Percentiles rank a stretch among this genome's conserved stretches.
Evolutionary conservation across 1,284 basidiomycete genomes (phyloP).

Genomic region (Vanrija sp.): DNA sequence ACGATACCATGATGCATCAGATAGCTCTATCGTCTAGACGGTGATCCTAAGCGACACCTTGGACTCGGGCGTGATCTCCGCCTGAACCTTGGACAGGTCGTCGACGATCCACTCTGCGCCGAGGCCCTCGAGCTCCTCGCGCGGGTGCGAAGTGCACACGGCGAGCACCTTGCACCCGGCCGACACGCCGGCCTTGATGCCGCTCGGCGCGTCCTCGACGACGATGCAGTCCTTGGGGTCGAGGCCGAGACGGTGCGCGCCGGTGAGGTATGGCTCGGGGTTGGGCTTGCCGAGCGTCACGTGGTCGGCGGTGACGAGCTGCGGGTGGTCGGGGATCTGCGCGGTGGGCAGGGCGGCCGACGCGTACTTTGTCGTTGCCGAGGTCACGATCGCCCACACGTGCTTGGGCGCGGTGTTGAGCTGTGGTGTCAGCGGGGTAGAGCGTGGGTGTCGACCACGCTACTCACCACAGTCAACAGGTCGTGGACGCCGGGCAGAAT

Average conservation of each 20-base stretch:
- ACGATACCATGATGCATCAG: background rate
- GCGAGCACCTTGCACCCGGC: constrained; percentile 71
- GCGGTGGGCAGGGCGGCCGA: constrained; percentile 61
- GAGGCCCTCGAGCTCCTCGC: constrained; percentile 56
- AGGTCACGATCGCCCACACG: constrained; percentile 76
- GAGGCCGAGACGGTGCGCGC: constrained; percentile 38
- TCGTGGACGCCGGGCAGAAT: constrained; percentile 43
- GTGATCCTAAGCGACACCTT: constrained; percentile 11
- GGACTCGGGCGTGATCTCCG: constrained; percentile 4
- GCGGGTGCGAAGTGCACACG: constrained; percentile 72
- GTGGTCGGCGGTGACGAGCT: constrained; percentile 69
- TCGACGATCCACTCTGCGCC: constrained; percentile 49
- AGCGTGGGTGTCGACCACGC: background rate
- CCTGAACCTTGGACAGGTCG: constrained; percentile 31
- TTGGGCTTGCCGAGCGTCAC: constrained; percentile 72
- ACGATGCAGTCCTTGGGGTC: constrained; percentile 56
- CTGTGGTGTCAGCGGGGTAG: constrained; percentile 27
- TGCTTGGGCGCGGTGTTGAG: constrained; percentile 66
- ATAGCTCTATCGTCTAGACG: constrained; percentile 3
- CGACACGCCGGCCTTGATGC: constrained; percentile 65
- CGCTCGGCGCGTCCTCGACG: constrained; percentile 78
- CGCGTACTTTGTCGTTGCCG: constrained; percentile 69
- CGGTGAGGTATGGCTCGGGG: constrained; percentile 66
- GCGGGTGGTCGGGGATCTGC: constrained; percentile 57
- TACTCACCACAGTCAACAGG: constrained; percentile 35